Evolutionary conservation across 352 stramenopile genomes (phyloP).

Genomic region (Phytophthora hibernalis): DNA sequence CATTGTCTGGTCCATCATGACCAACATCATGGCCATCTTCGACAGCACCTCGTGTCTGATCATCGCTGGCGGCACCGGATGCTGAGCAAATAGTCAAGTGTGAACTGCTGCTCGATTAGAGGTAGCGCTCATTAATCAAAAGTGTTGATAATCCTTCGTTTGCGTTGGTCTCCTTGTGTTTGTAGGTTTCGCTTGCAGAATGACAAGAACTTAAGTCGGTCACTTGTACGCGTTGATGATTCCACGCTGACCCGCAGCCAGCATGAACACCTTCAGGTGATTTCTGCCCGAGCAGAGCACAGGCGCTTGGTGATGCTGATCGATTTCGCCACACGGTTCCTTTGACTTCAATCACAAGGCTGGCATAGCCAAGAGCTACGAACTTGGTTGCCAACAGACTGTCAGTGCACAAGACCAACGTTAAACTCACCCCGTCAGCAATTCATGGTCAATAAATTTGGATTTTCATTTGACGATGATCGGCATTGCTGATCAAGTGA

Average conservation of each 20-base stretch:
- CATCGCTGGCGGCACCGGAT: constrained; percentile 48
- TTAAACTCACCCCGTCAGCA: no score
- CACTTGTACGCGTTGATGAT: constrained; percentile 13
- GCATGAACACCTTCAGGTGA: not conserved
- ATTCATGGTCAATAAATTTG: no score
- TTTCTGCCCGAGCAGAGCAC: constrained; percentile 3
- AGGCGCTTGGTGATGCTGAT: not conserved
- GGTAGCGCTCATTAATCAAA: constrained; percentile 18
- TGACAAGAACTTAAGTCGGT: no score
- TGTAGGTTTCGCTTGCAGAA: not conserved
- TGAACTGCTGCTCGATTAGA: not conserved
- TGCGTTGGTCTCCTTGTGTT: not conserved
- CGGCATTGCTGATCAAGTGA: no score
- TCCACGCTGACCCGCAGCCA: not conserved
- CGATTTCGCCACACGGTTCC: constrained; percentile 3
- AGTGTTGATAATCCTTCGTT: constrained; percentile 6
- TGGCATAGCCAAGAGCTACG: no score
- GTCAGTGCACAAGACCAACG: no score
- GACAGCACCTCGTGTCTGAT: constrained; percentile 44
- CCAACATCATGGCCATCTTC: constrained; percentile 56
- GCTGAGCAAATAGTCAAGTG: constrained; percentile 14
- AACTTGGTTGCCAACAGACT: no score
- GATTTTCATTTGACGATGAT: no score
- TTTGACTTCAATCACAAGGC: not conserved
- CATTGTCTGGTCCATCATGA: constrained; percentile 44